A percentile compares a stretch with the other conserved stretches of the same genome.
phyloP scores from a whole-genome alignment of 2,329 filamentous ascomycete genomes.

The Coniochaeta hoffmannii region DNA sequence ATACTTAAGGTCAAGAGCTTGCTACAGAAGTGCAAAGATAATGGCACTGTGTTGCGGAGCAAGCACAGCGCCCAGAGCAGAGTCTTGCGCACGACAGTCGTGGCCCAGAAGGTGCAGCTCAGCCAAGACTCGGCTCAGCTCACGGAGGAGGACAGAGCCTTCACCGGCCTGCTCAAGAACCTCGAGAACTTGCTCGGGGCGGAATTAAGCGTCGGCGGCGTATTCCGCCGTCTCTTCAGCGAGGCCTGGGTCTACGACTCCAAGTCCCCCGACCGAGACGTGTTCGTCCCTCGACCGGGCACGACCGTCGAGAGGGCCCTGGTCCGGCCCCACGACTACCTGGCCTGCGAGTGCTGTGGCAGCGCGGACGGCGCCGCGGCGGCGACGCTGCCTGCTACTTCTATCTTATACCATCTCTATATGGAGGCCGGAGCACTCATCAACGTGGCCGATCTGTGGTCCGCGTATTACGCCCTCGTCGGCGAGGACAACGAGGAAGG shows the following conservation, averaged over 20 bases:
- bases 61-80: conserved; percentile 66
- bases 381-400: conserved; percentile 59
- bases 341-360: conserved; percentile 64
- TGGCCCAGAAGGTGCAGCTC: conserved; percentile 74
- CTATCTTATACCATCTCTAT: conserved; percentile 73
- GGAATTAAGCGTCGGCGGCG: conserved; percentile 25
- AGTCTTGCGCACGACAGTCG: conserved; percentile 67
- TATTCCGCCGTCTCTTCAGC: conserved; percentile 49
- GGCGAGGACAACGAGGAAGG: conserved; percentile 21
- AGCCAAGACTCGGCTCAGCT: conserved; percentile 67
- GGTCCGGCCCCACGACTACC: conserved; percentile 66
- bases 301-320: conserved; percentile 65
- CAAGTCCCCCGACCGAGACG: conserved; percentile 60
- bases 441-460: conserved; percentile 74
- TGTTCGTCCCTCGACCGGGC: conserved; percentile 68
- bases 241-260: conserved; percentile 74
- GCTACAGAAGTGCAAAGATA: conserved; percentile 32
- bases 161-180: conserved; percentile 57
- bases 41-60: conserved; percentile 54
- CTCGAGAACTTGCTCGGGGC: conserved; percentile 42
- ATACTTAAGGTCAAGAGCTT: conserved; percentile 40
- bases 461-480: conserved; percentile 62
- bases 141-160: conserved; percentile 62
- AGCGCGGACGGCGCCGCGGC: conserved; percentile 39
- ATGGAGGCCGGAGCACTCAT: conserved; percentile 69